Base-by-base conservation (phyloP, 768 basidiomycete genomes). In the Naganishia randhawae region DNA sequence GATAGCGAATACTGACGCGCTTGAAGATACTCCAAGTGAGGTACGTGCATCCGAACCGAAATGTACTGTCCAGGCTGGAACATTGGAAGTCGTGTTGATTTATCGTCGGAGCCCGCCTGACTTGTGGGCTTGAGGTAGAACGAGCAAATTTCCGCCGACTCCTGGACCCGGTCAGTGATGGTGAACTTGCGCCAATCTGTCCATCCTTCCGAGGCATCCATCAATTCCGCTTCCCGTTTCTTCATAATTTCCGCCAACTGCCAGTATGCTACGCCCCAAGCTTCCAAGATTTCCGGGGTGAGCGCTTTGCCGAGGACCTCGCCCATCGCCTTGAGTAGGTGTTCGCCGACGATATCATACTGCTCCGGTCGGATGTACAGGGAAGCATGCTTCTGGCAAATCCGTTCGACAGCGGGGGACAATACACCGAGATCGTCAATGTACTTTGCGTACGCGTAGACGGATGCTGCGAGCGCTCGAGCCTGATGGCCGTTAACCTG, bases 331-430 rank as follows among this genome's bases (percentile, higher is more conserved):
- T 68, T 53, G 42, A 75, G 64, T 25, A 75, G 42, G 61, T 73
- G 69, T 29, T 72, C 66, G 3, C 74, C 74, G 6, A 75, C 74
- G 51, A 75, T 69, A 22, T 53, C 66, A 41, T 75, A 73, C 14
- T 72, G 72, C 50, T 69, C 64, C 27, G 72, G 55, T 11, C 53
- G 48, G 41, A 74, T 71, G 48, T 71, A 67, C 10, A 73, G 69
- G 8, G 70, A 69, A n/a, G 73, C 70, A 35, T 75, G 72, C 54
- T 73, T 75, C 22, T 73, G 66, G 2, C 71, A 71, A 45, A 73
- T 73, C 17, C 55, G 51, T 31, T 71, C 69, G 52, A 74, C 73
- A 3, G 69, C 72, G 3, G 72, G 72, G 10, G 69, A 37, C 9
- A 72, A 31, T 6, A 71, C 69, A 9, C 66, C 65, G 45, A 72